Base-by-base conservation (phyloP, 2,329 filamentous ascomycete genomes). In the Fusarium anguioides region DNA sequence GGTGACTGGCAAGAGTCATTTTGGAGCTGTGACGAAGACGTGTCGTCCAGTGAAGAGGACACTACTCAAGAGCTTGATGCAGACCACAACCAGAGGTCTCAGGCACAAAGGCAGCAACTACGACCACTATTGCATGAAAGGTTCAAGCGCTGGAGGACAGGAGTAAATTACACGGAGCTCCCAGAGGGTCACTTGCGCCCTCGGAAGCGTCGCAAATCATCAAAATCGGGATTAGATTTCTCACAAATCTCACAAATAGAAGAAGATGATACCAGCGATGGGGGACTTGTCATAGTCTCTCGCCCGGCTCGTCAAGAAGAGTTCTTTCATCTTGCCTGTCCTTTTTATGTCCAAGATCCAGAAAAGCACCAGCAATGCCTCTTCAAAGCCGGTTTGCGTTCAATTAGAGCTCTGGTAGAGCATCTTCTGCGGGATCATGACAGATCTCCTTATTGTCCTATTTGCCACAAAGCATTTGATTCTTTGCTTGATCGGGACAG, bases 371-470 rank as follows among this genome's bases (percentile, higher is more conserved):
- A 36, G 0, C 8, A 46, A 18, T 52, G 49, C 8, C 27, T 36
- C 5, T 3, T 23, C 10, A 6, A 3, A 0, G 14, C 8, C 15
- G 39, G 26, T 5, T 6, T 46, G 0, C 18, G 21, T 14, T 52
- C 49, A 2, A 46, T 15, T 0, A 29, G 36, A 0, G 8, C 8
- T 4, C 14, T 46, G 0, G 6, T 46, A 2, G n/a, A 52, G 12
- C 49, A 52, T 8, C 5, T 46, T 8, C 20, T 46, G 18, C 31
- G 14, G 1, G 11, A 23, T 1, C 49, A 52, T 1, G 15, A 15
- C 15, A 24, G 18, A 1, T 18, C 39, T 0, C 40, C 23, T 0
- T 52, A 36, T 2, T 52, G 49, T 8, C 9, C 24, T 3, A 52
- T 14, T 6, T 52, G 49, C 1, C 33, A 31, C 11, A 24, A 4